phyloP scores from a whole-genome alignment of 2,329 filamentous ascomycete species.

The Monosporascus sp. region DNA sequence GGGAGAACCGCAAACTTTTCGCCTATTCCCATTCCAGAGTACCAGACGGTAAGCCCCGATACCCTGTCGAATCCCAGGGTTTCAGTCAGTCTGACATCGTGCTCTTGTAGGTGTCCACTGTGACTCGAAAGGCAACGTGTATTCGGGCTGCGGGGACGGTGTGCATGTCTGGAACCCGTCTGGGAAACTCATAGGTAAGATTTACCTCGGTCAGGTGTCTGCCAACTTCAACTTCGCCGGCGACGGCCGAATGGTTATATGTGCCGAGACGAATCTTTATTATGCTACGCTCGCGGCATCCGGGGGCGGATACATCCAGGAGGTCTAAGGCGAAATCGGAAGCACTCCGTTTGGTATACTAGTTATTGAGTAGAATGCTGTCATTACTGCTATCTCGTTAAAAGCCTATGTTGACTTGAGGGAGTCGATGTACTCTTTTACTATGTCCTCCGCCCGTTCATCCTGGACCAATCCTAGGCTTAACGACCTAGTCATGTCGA shows the following conservation, averaged over 20 bases:
- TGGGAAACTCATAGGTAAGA: conserved; percentile 49
- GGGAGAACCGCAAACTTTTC: conserved; percentile 46
- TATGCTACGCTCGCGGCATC: conserved; percentile 29
- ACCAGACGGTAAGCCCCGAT: conserved; percentile 47
- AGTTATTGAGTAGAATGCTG: too few species aligned
- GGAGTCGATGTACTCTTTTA: conserved; percentile 48
- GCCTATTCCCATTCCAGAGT: conserved; percentile 48
- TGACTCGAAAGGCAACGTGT: conserved; percentile 51
- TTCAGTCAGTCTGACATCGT: conserved; percentile 19
- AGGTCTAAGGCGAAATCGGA: background rate
- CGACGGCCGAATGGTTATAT: conserved; percentile 34
- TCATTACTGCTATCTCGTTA: background rate
- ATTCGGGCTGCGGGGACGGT: conserved; percentile 45
- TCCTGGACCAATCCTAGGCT: conserved; percentile 47
- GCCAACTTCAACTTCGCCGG: conserved; percentile 47
- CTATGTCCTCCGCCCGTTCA: conserved; percentile 46
- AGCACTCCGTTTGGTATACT: background rate
- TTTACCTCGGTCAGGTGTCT: conserved; percentile 41
- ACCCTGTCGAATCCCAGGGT: background rate
- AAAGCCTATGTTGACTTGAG: conserved; percentile 17
- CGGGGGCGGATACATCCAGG: conserved; percentile 15
- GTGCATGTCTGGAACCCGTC: conserved; percentile 44
- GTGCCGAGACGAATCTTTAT: conserved; percentile 35
- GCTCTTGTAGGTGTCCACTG: conserved; percentile 47
- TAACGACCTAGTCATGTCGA: conserved; percentile 47